A percentile compares a stretch with the other conserved stretches of the same genome.
Evolutionary conservation across 139 green algal genomes (phyloP).

Genomic region (Parachlorella kessleri): DNA sequence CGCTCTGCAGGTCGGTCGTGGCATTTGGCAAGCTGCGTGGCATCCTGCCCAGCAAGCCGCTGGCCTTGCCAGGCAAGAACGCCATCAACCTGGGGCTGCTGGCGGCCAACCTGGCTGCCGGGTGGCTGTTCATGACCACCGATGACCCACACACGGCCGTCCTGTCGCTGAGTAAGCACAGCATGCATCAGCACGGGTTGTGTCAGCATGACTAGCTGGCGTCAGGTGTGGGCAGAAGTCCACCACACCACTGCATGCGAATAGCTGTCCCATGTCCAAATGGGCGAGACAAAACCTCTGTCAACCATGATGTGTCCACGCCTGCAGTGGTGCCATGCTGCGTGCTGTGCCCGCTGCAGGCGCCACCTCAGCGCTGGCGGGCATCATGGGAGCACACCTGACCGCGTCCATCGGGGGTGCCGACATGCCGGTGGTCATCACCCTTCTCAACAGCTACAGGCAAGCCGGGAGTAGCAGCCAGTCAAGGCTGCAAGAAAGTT

Average conservation of each 20-base stretch:
- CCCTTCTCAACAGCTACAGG: conserved; percentile 85
- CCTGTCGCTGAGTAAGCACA: conserved; percentile 45
- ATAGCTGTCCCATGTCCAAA: too few relatives aligned
- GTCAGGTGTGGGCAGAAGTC: too few relatives aligned
- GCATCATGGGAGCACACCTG: conserved; percentile 81
- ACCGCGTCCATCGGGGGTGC: conserved; percentile 83
- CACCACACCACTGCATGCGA: too few relatives aligned
- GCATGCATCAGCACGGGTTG: too few relatives aligned
- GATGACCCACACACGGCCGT: conserved; percentile 46
- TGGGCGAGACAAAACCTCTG: too few relatives aligned
- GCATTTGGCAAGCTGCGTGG: conserved; percentile 93
- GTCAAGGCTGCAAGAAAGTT: too few relatives aligned
- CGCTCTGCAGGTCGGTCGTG: conserved; percentile 78
- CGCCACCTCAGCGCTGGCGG: conserved; percentile 62
- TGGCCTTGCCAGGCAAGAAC: conserved; percentile 85
- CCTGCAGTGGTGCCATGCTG: too few relatives aligned
- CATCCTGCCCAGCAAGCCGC: conserved; percentile 60
- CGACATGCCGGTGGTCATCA: conserved; percentile 93
- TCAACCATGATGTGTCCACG: too few relatives aligned
- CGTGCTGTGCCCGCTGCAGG: too few relatives aligned
- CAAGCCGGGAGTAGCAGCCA: too few relatives aligned
- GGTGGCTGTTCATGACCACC: conserved; percentile 51
- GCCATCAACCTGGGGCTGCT: conserved; percentile 66
- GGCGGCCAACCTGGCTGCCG: conserved; percentile 54
- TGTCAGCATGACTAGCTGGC: too few relatives aligned